Base-by-base conservation (phyloP, 306 rosid genomes). In the Acmispon strigosus region DNA sequence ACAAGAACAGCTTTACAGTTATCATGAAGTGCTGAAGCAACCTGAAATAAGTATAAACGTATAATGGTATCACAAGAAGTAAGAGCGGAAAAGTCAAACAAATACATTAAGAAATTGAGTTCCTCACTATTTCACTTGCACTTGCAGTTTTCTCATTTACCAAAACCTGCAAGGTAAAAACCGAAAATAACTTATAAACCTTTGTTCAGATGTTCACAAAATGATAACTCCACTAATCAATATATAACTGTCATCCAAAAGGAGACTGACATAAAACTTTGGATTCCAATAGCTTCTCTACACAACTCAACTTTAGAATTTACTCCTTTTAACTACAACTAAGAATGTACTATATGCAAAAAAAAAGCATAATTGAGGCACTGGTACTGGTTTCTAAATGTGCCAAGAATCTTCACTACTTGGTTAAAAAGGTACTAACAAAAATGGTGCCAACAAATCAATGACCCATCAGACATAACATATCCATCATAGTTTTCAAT, bases 21-120 rank as follows among this genome's bases (percentile, higher is more conserved):
- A 79, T 90, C 98, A 77, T 91, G 96, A 72, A 90, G 85, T n/a
- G 98, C 86, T 18, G 97, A 94, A 82, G 99, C 99, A 89, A 94
- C 99, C 98, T 93, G 91, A 64, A 86, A 87, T 61, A 59, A 69
- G 71, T 77, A 58, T 63, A 64, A 64, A 51, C 63, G 44, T 55
- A 51, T 19, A 48, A 36, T 19, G 54, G 16, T 67, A 56, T 64
- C 39, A 44, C 27, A 34, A 53, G 58, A 64, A 70, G 74, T 34
- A 44, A 42, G 47, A 74, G 56, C 5, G 56, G 50, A 42, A 72
- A 70, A 65, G 69, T 69, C 56, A 84, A 81, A 66, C 10, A 56
- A 14, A 72, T 13, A 19, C 37, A 69, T 41, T 55, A 45, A 68
- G 62, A 73, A 69, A 76, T 13, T 64, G 13, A 80, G 82, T 56